Evolutionary conservation across 257 asterid genomes (phyloP).

Genomic region (Cynanchum wilfordii): DNA sequence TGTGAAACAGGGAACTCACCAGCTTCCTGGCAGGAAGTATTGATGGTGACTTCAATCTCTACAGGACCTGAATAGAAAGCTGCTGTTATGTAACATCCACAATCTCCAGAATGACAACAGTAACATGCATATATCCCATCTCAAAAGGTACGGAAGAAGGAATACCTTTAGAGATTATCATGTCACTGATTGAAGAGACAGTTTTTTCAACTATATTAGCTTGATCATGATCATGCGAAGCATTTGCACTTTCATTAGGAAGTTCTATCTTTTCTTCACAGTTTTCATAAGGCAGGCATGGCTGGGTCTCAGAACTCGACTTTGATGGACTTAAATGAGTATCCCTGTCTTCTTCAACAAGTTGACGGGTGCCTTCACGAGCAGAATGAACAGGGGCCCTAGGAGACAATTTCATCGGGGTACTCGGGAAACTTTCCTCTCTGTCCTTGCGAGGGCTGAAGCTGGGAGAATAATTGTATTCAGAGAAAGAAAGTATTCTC

Average conservation of each 20-base stretch:
- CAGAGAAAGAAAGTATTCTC: slow-evolving; percentile 68
- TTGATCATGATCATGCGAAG: slow-evolving; percentile 24
- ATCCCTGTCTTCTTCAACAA: slow-evolving; percentile 32
- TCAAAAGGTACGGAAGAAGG: slow-evolving; percentile 4
- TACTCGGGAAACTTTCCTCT: slow-evolving; percentile 39
- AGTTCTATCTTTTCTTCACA: slow-evolving; percentile 33
- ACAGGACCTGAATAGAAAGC: slow-evolving; percentile 22
- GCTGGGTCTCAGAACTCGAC: slow-evolving; percentile 31
- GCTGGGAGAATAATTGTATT: slow-evolving; percentile 50
- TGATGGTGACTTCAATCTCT: slow-evolving; percentile 34
- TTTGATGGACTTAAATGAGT: slow-evolving; percentile 31
- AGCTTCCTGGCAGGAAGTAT: slow-evolving; percentile 29
- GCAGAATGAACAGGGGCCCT: slow-evolving; percentile 24
- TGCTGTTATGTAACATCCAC: background rate
- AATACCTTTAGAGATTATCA: slow-evolving; percentile 42
- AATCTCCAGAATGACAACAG: slow-evolving; percentile 16
- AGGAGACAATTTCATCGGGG: slow-evolving; percentile 44
- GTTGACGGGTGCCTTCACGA: slow-evolving; percentile 18
- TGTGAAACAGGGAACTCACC: slow-evolving; percentile 21
- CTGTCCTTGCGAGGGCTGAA: slow-evolving; percentile 53
- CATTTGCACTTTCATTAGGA: slow-evolving; percentile 12
- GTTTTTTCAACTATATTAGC: slow-evolving; percentile 28
- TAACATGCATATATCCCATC: background rate
- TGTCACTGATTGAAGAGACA: slow-evolving; percentile 21
- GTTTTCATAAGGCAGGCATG: slow-evolving; percentile 21